phyloP scores from a whole-genome alignment of 176 grass and related monocot genomes.

The Thinopyrum elongatum region DNA sequence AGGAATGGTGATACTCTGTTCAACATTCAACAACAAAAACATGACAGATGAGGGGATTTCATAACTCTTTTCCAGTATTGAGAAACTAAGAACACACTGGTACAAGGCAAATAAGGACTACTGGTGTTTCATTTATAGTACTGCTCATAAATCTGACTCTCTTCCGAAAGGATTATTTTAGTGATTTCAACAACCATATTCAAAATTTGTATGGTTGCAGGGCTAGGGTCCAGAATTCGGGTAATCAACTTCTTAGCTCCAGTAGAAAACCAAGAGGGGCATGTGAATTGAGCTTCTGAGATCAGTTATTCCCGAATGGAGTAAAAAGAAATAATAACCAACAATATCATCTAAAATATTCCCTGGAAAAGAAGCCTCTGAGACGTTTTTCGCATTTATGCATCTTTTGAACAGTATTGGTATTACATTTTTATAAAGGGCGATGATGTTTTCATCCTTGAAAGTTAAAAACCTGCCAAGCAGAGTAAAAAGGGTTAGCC shows the following conservation, averaged over 20 bases:
- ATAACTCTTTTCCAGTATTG: neutral
- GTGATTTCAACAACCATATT: neutral
- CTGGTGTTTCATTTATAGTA: neutral
- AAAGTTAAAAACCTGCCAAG: constrained; percentile 89
- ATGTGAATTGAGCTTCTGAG: constrained; percentile 72
- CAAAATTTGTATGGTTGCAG: constrained; percentile 29
- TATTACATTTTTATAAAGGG: constrained; percentile 79
- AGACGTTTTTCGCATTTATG: neutral
- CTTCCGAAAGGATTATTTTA: neutral
- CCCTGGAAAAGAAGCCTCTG: neutral
- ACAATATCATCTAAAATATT: neutral
- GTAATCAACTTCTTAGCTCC: constrained; percentile 80
- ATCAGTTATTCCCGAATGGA: constrained; percentile 52
- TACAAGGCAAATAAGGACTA: neutral
- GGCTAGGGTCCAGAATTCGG: constrained; percentile 81
- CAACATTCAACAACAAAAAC: neutral
- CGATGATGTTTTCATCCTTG: constrained; percentile 85
- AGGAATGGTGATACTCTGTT: neutral
- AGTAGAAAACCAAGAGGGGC: constrained; percentile 84
- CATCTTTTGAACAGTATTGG: neutral
- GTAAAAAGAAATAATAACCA: neutral
- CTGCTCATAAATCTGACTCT: neutral
- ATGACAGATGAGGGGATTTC: constrained; percentile 6
- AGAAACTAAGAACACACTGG: neutral
- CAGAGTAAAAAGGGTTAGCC: constrained; percentile 85